Percentiles rank a stretch among this genome's conserved stretches.
Evolutionary conservation across 139 green algal species (phyloP).

Genomic region (Chlorella sp.): DNA sequence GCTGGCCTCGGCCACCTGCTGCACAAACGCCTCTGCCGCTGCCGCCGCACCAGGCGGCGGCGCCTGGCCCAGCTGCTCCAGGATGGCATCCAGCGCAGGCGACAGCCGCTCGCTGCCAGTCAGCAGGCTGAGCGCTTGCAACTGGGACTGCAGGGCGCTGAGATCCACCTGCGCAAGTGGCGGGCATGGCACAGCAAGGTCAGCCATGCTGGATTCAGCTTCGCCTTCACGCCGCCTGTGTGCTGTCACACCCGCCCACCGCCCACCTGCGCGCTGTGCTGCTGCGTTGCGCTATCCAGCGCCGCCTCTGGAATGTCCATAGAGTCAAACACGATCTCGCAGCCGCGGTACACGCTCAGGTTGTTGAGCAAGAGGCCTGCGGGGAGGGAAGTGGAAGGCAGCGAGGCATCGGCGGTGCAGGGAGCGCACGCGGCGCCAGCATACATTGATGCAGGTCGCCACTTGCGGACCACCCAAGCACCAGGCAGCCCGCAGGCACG

Average conservation of each 20-base stretch:
- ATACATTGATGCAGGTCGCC: background rate
- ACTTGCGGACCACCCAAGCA: background rate
- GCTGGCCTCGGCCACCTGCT: background rate
- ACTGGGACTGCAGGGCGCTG: constrained; percentile 19
- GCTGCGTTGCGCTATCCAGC: constrained; percentile 15
- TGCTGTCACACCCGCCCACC: too few relatives aligned
- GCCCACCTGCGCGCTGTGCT: too few relatives aligned
- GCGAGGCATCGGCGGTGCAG: background rate
- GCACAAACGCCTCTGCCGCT: constrained; percentile 31
- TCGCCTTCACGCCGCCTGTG: too few relatives aligned
- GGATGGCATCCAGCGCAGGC: constrained; percentile 37
- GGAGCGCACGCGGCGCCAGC: background rate
- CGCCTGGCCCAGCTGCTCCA: constrained; percentile 13
- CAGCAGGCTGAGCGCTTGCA: constrained; percentile 22
- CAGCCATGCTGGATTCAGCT: too few relatives aligned
- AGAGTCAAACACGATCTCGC: constrained; percentile 82
- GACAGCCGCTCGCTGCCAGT: constrained; percentile 5
- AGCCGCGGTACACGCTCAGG: constrained; percentile 65
- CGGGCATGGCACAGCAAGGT: too few relatives aligned
- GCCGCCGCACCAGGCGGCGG: constrained; percentile 8
- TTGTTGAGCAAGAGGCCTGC: constrained; percentile 82
- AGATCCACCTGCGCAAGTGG: constrained; percentile 34
- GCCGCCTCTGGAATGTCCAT: constrained; percentile 56
- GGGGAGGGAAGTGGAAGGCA: background rate
- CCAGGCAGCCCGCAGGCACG: background rate